Base-by-base conservation (phyloP, 1,284 basidiomycete genomes). In the Acaromyces ingoldii region DNA sequence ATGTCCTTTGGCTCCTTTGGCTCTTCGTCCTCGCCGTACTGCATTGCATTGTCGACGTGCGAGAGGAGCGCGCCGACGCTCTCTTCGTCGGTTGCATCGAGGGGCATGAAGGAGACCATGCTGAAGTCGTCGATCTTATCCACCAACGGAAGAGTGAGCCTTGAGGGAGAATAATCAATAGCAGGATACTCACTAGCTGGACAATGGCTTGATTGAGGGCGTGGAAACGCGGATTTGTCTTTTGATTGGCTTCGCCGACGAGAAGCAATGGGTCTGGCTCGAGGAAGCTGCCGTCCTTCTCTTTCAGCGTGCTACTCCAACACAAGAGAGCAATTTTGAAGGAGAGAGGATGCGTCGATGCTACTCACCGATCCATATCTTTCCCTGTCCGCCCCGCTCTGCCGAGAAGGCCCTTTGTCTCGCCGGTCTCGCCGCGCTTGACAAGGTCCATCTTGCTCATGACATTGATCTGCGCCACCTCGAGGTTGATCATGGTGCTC, bases 381-480 rank as follows among this genome's bases (percentile, higher is more conserved):
- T 71, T 69, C n/a, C 60, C 36, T 19, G 17, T 54, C 25, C 42
- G 25, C 26, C 30, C 31, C 28, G 40, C 51, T 28, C 26, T 54
- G 17, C 24, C 51, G 10, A 50, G 30, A 10, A 30, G 17, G 26
- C 26, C 21, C 22, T 59, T 57, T 17, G 62, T 65, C 49, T 83
- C 81, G 60, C 82, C 80, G n/a, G 79, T 78, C 56, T 82, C 81
- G 64, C 85, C 83, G 61, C 85, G 85, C 19, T 55, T 88, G 30
- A 98, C 88, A 25, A 99, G 81, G 76, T 99, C 95, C 93, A 99
- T 98, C 78, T 99, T 99, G 51, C 89, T 93, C 86, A 99, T 90
- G 73, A 98, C 79, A 65, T 98, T 98, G 60, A 99, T 85, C 86
- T 91, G 95, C 0, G 91, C 89, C 36, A 96, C 84, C 70, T 97